Base-by-base conservation (phyloP, 176 grass and related monocot genomes). In the Tillandsia fasciculata region DNA sequence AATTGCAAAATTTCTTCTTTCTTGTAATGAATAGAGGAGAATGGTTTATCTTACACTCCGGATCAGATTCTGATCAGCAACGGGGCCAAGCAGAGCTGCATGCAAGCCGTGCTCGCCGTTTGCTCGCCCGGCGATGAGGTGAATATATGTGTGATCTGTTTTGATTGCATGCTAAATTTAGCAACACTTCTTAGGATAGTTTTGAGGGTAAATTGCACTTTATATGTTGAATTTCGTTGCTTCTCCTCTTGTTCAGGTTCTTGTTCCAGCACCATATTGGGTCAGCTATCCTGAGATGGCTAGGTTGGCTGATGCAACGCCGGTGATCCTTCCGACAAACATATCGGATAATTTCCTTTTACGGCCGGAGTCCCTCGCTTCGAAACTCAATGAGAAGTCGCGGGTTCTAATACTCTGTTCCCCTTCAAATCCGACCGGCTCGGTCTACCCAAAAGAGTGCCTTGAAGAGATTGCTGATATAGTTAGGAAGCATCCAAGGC, bases 211-310 rank as follows among this genome's bases (percentile, higher is more conserved):
- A 51, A 20, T 52, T 27, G 52, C 65, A 53, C 0, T 14, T 13
- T 48, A 24, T 63, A n/a, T 20, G 15, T 1, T 71, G 1, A 53
- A 66, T 64, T 64, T 53, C 52, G 51, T 10, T 64, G 24, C 18
- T 66, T 26, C n/a, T 63, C 47, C 68, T 22, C 26, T 72, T 66
- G 10, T 17, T 26, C 74, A 91, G 92, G 92, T 96, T 72, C 68
- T 96, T 68, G 86, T 96, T 71, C 92, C 92, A 54, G 92, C 88
- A 53, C 92, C 92, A 71, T 96, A 67, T 64, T 96, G 88, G 88
- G 88, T 96, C 66, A 96, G 88, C 29, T 96, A 96, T 79, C 92
- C 92, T 82, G 92, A 96, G 71, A 96, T 96, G 85, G 92, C 88
- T 82, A 87, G 78, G 72, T 78, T 96, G 54, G 88, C 88, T 72